Evolutionary conservation across 257 asterid species (phyloP), one percentile per base, ranked within the genome.

Genomic region (Cynanchum wilfordii): DNA sequence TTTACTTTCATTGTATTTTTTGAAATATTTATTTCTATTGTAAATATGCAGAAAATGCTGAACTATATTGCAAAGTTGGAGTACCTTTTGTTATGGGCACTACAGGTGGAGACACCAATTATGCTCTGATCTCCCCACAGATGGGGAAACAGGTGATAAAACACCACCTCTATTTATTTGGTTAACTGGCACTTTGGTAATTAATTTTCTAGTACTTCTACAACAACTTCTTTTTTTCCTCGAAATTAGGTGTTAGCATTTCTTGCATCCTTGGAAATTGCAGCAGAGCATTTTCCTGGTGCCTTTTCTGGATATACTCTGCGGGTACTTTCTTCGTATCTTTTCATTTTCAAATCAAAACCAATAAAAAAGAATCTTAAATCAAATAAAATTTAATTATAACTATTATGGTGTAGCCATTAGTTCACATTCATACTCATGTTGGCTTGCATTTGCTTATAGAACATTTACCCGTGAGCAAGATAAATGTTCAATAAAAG

Each of bases 41-140:
- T 38, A n/a, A 66, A 49, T 49, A 44, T 68, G 70, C 86, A 94
- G 99, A 78, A 44, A 91, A 94, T 87, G 98, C 90, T 74, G 96
- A 86, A 66, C 75, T 94, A 50, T 94, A 94, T 83, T 83, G 90
- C 86, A 90, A 90, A 84, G 87, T 90, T 40, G 98, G 98, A 73
- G 98, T 94, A 49, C 99, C 99, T 65, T 94, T 94, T 84, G 99
- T 94, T 20, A 82, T 94, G 86, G 98, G 99, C 73, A 94, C 99
- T 72, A 94, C 99, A 47, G 99, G 99, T 65, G 99, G 99, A 77
- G 95, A 94, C 76, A 91, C 99, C 7, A 87, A 85, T 64, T 91
- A 87, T 87, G 98, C 97, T 76, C 93, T 94, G 74, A n/a, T n/a
- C n/a, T n/a, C 99, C 54, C 99, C 99, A n/a, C 99, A 94, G 84